Evolutionary conservation across 306 rosid genomes (phyloP).

Genomic region (Senna tora): DNA sequence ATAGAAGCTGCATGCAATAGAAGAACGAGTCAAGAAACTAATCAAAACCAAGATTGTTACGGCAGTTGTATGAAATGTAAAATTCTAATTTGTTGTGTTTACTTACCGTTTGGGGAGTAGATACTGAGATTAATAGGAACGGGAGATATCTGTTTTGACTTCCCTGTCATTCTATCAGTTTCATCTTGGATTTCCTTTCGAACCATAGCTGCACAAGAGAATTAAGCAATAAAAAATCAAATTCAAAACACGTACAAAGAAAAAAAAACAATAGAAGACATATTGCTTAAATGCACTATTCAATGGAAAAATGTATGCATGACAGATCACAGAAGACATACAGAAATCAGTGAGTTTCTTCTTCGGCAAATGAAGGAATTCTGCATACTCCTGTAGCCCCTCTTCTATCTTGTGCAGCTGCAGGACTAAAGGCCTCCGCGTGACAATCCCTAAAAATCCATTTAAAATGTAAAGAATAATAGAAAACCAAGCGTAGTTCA

Average conservation of each 20-base stretch:
- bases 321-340: constrained; percentile 39
- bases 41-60: constrained; percentile 17
- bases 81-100: background rate
- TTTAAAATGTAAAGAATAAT: constrained; percentile 28
- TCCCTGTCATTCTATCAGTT: constrained; percentile 77
- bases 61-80: constrained; percentile 15
- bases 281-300: constrained; percentile 1
- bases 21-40: constrained; percentile 5
- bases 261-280: background rate
- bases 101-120: constrained; percentile 70
- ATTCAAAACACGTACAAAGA: constrained; percentile 22
- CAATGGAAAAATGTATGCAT: background rate
- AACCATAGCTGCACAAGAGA: constrained; percentile 62
- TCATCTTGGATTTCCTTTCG: constrained; percentile 88
- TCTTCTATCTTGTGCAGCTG: constrained; percentile 67
- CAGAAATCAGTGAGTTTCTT: constrained; percentile 59
- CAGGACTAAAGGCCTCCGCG: constrained; percentile 92
- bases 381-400: constrained; percentile 58
- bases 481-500: constrained; percentile 8
- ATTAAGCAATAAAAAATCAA: constrained; percentile 30
- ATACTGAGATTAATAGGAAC: constrained; percentile 91
- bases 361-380: constrained; percentile 65
- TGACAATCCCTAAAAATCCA: constrained; percentile 76
- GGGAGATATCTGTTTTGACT: constrained; percentile 76
- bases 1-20: background rate